These are phyloP conservation scores for Lippia alba DNA, from an alignment of 305 asterid species.

Conservation along the genomic window DNA sequence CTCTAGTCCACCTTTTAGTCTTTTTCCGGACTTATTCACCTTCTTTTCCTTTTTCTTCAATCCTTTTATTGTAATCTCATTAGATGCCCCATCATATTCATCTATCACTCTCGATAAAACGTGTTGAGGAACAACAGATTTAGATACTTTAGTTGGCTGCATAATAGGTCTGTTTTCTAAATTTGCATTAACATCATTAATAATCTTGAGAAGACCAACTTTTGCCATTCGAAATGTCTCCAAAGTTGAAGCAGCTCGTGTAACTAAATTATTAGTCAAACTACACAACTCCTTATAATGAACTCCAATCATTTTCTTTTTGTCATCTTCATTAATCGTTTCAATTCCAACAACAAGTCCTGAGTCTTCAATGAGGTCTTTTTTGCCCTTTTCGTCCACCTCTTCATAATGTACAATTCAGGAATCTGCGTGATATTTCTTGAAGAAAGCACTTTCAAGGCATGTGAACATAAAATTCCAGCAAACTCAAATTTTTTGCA, in stretches of 20 bases:
- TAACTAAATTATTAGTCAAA: neutral
- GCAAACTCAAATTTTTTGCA: conserved; percentile 26
- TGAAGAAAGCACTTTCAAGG: neutral
- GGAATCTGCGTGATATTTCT: neutral
- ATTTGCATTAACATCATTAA: conserved; percentile 2
- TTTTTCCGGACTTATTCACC: neutral
- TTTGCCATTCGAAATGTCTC: no score
- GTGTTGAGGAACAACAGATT: neutral
- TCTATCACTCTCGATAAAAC: neutral
- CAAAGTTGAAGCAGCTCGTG: neutral
- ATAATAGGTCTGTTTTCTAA: neutral
- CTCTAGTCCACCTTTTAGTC: neutral
- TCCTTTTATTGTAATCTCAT: neutral
- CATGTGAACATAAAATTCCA: no score
- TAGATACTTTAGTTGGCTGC: neutral
- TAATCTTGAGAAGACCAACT: no score
- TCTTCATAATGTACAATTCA: no score
- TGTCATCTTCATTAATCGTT: neutral
- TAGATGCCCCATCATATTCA: neutral
- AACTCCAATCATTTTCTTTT: neutral
- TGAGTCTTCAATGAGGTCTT: neutral
- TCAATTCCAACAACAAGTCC: neutral
- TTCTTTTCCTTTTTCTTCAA: neutral
- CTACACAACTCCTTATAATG: neutral
- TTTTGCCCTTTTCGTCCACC: no score